These are phyloP conservation scores for Arthrobotrys conoides DNA, from an alignment of 2,329 filamentous ascomycete genomes.

Conservation along the genomic window DNA sequence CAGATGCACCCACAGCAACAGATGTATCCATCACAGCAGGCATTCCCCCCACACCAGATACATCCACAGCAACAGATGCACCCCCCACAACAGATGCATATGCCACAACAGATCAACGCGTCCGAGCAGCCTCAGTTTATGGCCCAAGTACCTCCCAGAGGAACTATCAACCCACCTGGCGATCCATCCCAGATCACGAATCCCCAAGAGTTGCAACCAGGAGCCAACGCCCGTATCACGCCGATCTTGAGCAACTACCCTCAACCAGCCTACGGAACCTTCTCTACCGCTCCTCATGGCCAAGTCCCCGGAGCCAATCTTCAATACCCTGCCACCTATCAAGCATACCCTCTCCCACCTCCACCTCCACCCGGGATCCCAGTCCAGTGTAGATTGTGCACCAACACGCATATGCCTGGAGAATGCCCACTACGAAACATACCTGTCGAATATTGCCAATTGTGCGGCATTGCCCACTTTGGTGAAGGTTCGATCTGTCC, in stretches of 20 bases:
- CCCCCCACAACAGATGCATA: too few species aligned
- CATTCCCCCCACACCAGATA: too few species aligned
- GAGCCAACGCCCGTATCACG: slow-evolving; percentile 12
- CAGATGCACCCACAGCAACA: too few species aligned
- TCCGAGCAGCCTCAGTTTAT: too few species aligned
- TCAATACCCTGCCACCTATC: background rate
- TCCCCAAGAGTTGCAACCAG: background rate
- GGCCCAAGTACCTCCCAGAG: background rate
- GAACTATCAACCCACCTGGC: background rate
- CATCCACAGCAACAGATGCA: too few species aligned
- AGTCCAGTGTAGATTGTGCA: slow-evolving; percentile 72
- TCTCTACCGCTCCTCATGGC: background rate
- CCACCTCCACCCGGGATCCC: slow-evolving; percentile 40
- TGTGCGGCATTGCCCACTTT: slow-evolving; percentile 76
- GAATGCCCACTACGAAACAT: slow-evolving; percentile 74
- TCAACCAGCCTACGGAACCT: background rate
- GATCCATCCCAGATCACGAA: background rate
- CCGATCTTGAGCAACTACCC: slow-evolving; percentile 28
- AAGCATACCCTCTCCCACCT: slow-evolving; percentile 2
- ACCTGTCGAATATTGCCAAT: slow-evolving; percentile 74
- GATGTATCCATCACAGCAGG: too few species aligned
- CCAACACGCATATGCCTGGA: slow-evolving; percentile 71
- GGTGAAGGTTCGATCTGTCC: slow-evolving; percentile 74
- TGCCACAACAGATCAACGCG: too few species aligned
- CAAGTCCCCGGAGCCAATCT: background rate